Percentiles rank a stretch among this genome's conserved stretches.
Conservation (phyloP, 148 eudicot species). For the Vaccinium corymbosum region DNA sequence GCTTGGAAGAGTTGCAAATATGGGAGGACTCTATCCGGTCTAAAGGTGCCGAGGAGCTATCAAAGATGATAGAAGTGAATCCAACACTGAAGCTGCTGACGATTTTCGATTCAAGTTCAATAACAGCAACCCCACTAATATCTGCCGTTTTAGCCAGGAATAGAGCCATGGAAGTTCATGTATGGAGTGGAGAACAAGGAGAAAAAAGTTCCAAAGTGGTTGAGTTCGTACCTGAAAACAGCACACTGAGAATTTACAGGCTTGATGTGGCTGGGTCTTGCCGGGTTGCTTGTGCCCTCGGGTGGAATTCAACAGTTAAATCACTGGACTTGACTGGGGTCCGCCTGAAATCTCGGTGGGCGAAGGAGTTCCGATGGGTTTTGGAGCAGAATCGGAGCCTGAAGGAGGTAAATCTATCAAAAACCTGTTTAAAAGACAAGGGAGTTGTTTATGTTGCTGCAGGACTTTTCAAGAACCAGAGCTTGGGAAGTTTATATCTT, state of each 20-base stretch:
- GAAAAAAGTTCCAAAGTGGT: slow-evolving; percentile 57
- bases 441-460: slow-evolving; percentile 79
- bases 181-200: slow-evolving; percentile 55
- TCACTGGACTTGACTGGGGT: slow-evolving; percentile 78
- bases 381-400: slow-evolving; percentile 71
- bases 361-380: slow-evolving; percentile 80
- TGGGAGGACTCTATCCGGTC: slow-evolving; percentile 86
- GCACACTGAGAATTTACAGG: slow-evolving; percentile 54
- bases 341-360: slow-evolving; percentile 72
- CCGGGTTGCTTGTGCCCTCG: slow-evolving; percentile 70
- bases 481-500: slow-evolving; percentile 47
- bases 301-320: slow-evolving; percentile 69
- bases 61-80: slow-evolving; percentile 85
- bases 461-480: slow-evolving; percentile 71
- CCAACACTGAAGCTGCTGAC: slow-evolving; percentile 58
- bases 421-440: slow-evolving; percentile 68
- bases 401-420: slow-evolving; percentile 68
- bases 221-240: slow-evolving; percentile 65
- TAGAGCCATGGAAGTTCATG: slow-evolving; percentile 68
- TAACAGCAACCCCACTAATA: slow-evolving; percentile 62
- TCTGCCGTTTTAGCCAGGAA: slow-evolving; percentile 86
- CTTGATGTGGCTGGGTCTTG: slow-evolving; percentile 56
- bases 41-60: slow-evolving; percentile 80
- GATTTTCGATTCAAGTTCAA: slow-evolving; percentile 57
- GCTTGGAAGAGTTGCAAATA: slow-evolving; percentile 74